phyloP scores from a whole-genome alignment of 371 early-diverging fungal genomes.

The Actinomucor elegans region DNA sequence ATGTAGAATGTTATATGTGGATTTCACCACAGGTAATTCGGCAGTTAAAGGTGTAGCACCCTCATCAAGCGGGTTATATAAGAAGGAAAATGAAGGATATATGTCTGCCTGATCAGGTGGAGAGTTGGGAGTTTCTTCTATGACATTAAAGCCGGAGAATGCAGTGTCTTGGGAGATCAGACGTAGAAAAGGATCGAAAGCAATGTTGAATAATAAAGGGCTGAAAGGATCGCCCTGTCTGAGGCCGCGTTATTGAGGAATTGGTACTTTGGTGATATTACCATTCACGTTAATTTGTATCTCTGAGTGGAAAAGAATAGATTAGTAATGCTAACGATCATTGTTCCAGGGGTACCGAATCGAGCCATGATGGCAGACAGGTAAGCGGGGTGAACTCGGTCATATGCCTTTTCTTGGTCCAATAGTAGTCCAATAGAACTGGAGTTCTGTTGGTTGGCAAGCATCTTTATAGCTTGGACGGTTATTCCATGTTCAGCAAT shows the following conservation, averaged over 20 bases:
- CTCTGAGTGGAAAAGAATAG: neutral
- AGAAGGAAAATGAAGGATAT: too few relatives aligned
- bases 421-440: constrained; percentile 12
- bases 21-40: too few relatives aligned
- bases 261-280: neutral
- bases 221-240: constrained; percentile 17
- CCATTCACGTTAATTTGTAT: neutral
- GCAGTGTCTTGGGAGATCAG: neutral
- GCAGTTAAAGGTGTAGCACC: too few relatives aligned
- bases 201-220: constrained; percentile 15
- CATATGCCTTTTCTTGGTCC: constrained; percentile 19
- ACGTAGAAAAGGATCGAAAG: constrained; percentile 9
- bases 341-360: constrained; percentile 1
- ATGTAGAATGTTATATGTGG: too few relatives aligned
- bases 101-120: too few relatives aligned
- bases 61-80: too few relatives aligned
- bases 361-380: neutral
- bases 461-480: neutral
- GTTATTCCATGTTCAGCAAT: constrained; percentile 12
- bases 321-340: neutral
- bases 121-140: too few relatives aligned
- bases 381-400: constrained; percentile 15
- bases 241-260: constrained; percentile 5
- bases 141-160: neutral
- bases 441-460: neutral